A percentile compares a stretch with the other conserved stretches of the same genome.
Evolutionary conservation across 441 rosid species (phyloP).

Genomic region (Brassica balearica): DNA sequence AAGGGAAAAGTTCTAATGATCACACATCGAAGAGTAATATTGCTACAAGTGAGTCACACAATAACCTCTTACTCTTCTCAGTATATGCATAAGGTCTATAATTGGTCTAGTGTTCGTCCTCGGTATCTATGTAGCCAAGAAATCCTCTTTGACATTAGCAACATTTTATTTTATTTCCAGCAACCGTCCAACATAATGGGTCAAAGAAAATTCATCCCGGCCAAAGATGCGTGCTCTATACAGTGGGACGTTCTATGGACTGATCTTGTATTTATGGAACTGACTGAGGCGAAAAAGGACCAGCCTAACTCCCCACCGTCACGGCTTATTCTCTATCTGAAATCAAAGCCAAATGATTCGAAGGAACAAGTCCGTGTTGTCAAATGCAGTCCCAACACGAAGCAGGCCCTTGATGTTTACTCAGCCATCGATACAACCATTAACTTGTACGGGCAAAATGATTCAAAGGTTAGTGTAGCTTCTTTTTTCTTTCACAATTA

Average conservation of each 20-base stretch:
- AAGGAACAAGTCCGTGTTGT: constrained; percentile 76
- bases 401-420: constrained; percentile 78
- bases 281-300: constrained; percentile 88
- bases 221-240: constrained; percentile 92
- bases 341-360: constrained; percentile 58
- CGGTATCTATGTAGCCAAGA: constrained; percentile 5
- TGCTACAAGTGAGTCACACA: constrained; percentile 77
- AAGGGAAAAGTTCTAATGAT: constrained; percentile 78
- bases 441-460: constrained; percentile 65
- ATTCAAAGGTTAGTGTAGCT: constrained; percentile 59
- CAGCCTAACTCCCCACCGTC: constrained; percentile 74
- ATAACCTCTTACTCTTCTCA: background rate
- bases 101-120: background rate
- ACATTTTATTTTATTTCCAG: constrained; percentile 44
- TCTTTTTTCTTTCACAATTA: background rate
- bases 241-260: constrained; percentile 79
- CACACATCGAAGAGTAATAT: constrained; percentile 88
- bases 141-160: constrained; percentile 14
- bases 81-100: too few species aligned
- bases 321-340: constrained; percentile 64
- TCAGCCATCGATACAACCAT: constrained; percentile 74
- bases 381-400: constrained; percentile 75
- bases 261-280: constrained; percentile 84
- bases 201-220: constrained; percentile 90
- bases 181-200: constrained; percentile 87